phyloP scores from a whole-genome alignment of 2,329 filamentous ascomycete species.

The Colletotrichum musicola region DNA sequence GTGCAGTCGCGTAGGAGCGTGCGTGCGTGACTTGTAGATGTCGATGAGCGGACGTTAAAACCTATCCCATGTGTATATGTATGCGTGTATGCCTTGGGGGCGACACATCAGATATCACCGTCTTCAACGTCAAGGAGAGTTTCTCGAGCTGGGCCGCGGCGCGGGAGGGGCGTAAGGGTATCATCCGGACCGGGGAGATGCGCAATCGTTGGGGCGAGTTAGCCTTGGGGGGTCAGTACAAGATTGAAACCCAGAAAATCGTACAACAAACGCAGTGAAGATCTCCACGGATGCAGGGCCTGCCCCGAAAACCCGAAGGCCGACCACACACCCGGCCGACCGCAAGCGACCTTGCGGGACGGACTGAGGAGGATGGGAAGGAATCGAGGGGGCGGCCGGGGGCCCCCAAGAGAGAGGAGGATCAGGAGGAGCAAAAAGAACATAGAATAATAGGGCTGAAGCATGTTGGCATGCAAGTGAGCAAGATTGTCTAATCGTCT shows the following conservation, averaged over 20 bases:
- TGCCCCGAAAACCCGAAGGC: neutral
- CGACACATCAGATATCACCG: no score
- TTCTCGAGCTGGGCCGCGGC: no score
- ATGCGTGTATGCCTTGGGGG: no score
- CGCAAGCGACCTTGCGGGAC: neutral
- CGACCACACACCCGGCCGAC: slow-evolving; percentile 16
- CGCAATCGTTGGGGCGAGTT: neutral
- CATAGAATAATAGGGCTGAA: slow-evolving; percentile 13
- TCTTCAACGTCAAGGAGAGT: no score
- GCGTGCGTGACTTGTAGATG: no score
- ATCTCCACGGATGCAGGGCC: slow-evolving; percentile 10
- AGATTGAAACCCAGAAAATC: neutral
- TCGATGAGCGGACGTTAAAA: no score
- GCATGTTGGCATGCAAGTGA: slow-evolving; percentile 4
- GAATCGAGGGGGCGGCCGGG: neutral
- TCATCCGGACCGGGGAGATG: no score
- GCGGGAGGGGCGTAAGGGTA: no score
- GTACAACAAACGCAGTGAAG: slow-evolving; percentile 1
- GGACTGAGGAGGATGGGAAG: neutral
- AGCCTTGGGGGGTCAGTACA: neutral
- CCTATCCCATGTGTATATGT: no score
- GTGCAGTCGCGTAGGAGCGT: neutral
- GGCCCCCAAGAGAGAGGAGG: neutral
- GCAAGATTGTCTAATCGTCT: neutral
- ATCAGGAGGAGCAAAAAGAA: neutral